These are phyloP conservation scores for Trichoderma hamatum DNA, from an alignment of 2,329 filamentous ascomycete species.

Conservation along the genomic window DNA sequence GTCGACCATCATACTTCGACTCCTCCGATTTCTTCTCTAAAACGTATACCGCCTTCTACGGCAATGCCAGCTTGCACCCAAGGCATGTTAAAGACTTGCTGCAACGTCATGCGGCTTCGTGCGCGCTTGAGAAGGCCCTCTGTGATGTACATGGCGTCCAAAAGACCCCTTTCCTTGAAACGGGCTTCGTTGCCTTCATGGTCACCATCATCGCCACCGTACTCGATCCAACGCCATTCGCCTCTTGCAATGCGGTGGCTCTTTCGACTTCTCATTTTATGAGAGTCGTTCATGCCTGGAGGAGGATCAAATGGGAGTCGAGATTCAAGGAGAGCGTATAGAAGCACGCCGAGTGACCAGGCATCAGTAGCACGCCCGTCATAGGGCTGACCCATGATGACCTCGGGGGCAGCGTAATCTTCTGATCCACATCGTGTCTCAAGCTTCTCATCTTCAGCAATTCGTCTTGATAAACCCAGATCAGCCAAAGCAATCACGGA, in stretches of 20 bases:
- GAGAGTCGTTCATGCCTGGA: constrained; percentile 75
- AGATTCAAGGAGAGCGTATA: constrained; percentile 93
- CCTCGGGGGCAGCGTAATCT: constrained; percentile 95
- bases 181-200: constrained; percentile 70
- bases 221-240: constrained; percentile 94
- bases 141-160: constrained; percentile 78
- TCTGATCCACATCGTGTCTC: constrained; percentile 93
- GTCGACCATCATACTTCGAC: constrained; percentile 49
- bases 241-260: constrained; percentile 94
- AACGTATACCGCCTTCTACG: constrained; percentile 64
- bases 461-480: constrained; percentile 82
- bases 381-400: constrained; percentile 92
- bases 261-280: constrained; percentile 76
- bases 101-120: constrained; percentile 73
- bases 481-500: constrained; percentile 89
- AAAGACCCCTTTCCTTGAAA: constrained; percentile 65
- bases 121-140: constrained; percentile 84
- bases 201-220: constrained; percentile 80
- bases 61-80: constrained; percentile 79
- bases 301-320: constrained; percentile 89
- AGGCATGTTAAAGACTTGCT: constrained; percentile 69
- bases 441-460: constrained; percentile 84
- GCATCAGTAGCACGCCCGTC: constrained; percentile 90
- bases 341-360: constrained; percentile 90
- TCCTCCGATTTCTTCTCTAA: constrained; percentile 61